These are phyloP conservation scores for Kuraishia cidri DNA, from an alignment of 805 yeast species.

Conservation along the genomic window DNA sequence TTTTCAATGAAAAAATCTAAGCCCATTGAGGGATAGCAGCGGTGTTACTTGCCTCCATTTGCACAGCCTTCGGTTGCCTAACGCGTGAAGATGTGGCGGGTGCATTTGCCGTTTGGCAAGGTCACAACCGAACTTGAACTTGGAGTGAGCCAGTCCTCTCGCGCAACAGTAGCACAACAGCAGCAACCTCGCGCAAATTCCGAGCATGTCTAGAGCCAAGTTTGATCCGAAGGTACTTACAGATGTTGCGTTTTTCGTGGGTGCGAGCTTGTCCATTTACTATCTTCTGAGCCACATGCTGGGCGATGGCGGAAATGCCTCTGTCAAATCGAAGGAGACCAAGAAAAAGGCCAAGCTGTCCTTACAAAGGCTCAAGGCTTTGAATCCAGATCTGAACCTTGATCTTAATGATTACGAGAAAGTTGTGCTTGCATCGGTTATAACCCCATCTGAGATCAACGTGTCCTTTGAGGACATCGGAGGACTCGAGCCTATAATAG, in stretches of 20 bases:
- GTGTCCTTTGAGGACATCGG: conserved; percentile 80
- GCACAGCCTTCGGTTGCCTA: too few species aligned
- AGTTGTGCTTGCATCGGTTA: conserved; percentile 66
- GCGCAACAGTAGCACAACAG: too few species aligned
- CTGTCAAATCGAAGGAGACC: conserved; percentile 42
- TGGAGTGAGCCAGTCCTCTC: too few species aligned
- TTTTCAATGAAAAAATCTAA: too few species aligned
- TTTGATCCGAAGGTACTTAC: conserved; percentile 18
- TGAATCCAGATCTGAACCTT: conserved; percentile 50
- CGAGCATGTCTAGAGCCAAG: conserved; percentile 15
- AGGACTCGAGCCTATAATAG: conserved; percentile 75
- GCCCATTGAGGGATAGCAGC: too few species aligned
- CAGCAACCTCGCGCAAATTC: too few species aligned
- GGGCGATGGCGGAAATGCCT: conserved; percentile 16
- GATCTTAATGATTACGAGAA: conserved; percentile 68
- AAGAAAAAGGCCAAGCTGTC: conserved; percentile 53
- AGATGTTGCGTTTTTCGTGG: conserved; percentile 21
- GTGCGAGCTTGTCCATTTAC: conserved; percentile 48
- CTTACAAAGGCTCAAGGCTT: conserved; percentile 43
- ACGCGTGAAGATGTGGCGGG: too few species aligned
- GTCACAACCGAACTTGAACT: too few species aligned
- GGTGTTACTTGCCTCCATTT: too few species aligned
- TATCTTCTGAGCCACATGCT: conserved; percentile 26
- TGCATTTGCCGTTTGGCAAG: too few species aligned
- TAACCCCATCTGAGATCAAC: conserved; percentile 76